Base-by-base conservation (phyloP, 2,329 filamentous ascomycete genomes). In the Fusarium sacchari region DNA sequence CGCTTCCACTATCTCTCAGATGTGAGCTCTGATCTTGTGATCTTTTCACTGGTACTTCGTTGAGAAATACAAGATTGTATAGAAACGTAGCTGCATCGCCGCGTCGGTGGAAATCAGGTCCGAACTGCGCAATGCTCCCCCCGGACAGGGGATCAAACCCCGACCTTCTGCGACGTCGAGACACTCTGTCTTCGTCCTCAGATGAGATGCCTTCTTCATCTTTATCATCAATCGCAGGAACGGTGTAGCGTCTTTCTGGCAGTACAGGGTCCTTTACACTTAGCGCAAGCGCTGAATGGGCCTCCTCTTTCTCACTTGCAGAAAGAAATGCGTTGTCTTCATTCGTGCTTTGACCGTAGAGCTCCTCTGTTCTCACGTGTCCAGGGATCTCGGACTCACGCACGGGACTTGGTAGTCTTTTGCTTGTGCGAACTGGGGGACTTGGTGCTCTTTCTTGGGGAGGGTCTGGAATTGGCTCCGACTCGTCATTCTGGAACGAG, bases 31-130 rank as follows among this genome's bases (percentile, higher is more conserved):
- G 6, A 3, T 7, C 1, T 10, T 18, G 7, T 37, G 20, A 5
- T 24, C 11, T n/a, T 3, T 24, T 14, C 1, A 6, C 26, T 0
- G 43, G 20, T 1, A n/a, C 8, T 11, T 71, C 66, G 11, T 63
- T 26, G 12, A 64, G n/a, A 13, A 71, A 73, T 1, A 73, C 71
- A 1, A 73, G 28, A 0, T 67, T 71, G 15, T 73, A 73, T 1
- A 73, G 22, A 6, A 73, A 73, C 7, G 67, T 73, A 6, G 71
- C 71, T 18, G 71, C 71, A 34, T 73, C 71, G 4, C 70, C 71
- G 4, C 49, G 44, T 8, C 64, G 18, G 24, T 70, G 70, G 13
- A 73, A 73, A 9, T 60, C n/a, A 18, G 53, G 61, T 2, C 66
- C 66, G 6, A 70, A 67, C 6, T 71, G 58, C 1, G 67, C 47